A percentile compares a stretch with the other conserved stretches of the same genome.
Evolutionary conservation across 108 stramenopile species (phyloP).

Genomic region (Asterionellopsis glacialis): DNA sequence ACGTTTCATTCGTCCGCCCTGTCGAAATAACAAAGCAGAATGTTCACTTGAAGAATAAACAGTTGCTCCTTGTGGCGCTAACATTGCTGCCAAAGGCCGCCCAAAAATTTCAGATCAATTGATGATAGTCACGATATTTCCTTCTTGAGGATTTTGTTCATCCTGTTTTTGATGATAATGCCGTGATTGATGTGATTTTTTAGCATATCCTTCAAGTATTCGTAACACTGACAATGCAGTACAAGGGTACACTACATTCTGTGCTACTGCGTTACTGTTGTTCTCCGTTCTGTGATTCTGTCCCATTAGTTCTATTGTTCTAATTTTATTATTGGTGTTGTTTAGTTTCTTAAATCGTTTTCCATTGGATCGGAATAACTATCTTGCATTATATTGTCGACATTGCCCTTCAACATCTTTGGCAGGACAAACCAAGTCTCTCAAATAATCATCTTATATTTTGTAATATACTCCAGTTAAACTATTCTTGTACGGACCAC

Average conservation of each 20-base stretch:
- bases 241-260: slow-evolving; percentile 91
- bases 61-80: slow-evolving; percentile 95
- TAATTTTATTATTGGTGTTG: slow-evolving; percentile 68
- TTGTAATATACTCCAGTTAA: slow-evolving; percentile 90
- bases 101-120: slow-evolving; percentile 96
- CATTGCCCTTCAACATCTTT: slow-evolving; percentile 98
- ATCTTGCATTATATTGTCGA: slow-evolving; percentile 48
- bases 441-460: slow-evolving; percentile 90
- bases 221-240: slow-evolving; percentile 92
- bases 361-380: slow-evolving; percentile 19
- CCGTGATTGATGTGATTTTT: slow-evolving; percentile 1
- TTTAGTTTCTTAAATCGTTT: slow-evolving; percentile 14
- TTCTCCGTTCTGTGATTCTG: too few relatives aligned
- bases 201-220: slow-evolving; percentile 86
- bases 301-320: too few relatives aligned
- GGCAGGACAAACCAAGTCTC: slow-evolving; percentile 84
- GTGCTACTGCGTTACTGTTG: too few relatives aligned
- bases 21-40: slow-evolving; percentile 70
- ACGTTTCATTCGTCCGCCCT: slow-evolving; percentile 61
- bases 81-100: slow-evolving; percentile 94
- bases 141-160: slow-evolving; percentile 24
- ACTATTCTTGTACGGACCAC: slow-evolving; percentile 82
- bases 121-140: slow-evolving; percentile 86
- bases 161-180: too few relatives aligned
- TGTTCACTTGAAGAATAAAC: slow-evolving; percentile 94